These are phyloP conservation scores for Candida taoyuanica DNA, from an alignment of 805 yeast species.

Conservation along the genomic window DNA sequence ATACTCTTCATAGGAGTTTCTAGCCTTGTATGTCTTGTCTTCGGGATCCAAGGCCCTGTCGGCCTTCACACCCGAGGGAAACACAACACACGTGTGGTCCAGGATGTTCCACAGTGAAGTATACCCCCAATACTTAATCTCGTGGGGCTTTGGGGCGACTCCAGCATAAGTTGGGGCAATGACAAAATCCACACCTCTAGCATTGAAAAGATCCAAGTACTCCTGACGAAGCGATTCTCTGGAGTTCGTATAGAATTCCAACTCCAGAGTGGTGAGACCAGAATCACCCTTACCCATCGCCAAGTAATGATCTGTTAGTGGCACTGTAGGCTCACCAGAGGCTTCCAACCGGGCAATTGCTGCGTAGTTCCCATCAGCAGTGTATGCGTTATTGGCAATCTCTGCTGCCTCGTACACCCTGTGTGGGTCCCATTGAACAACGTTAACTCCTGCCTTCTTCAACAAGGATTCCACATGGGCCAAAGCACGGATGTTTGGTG, in stretches of 20 bases:
- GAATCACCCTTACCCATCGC: constrained; percentile 55
- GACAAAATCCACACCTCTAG: constrained; percentile 58
- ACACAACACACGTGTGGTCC: constrained; percentile 63
- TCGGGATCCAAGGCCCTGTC: constrained; percentile 45
- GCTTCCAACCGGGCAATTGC: constrained; percentile 46
- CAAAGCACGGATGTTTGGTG: constrained; percentile 58
- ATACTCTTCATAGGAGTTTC: constrained; percentile 32
- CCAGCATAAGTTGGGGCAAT: constrained; percentile 65
- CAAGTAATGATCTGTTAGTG: constrained; percentile 59
- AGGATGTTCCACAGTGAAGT: constrained; percentile 68
- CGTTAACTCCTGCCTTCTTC: constrained; percentile 52
- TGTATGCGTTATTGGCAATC: constrained; percentile 50
- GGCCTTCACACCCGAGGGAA: constrained; percentile 42
- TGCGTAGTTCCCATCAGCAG: constrained; percentile 62
- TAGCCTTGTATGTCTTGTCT: constrained; percentile 27
- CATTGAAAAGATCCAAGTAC: constrained; percentile 48
- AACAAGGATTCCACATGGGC: constrained; percentile 50
- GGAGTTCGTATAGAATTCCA: constrained; percentile 47
- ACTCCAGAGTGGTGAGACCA: constrained; percentile 42
- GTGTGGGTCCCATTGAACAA: constrained; percentile 54
- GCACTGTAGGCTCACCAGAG: constrained; percentile 67
- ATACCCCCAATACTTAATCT: constrained; percentile 74
- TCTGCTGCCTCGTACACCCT: constrained; percentile 54
- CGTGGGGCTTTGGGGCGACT: constrained; percentile 64
- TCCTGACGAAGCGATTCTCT: constrained; percentile 58